Evolutionary conservation across 139 green algal species (phyloP), one percentile per base, ranked within the genome.

Genomic region (Choricystis sp.): DNA sequence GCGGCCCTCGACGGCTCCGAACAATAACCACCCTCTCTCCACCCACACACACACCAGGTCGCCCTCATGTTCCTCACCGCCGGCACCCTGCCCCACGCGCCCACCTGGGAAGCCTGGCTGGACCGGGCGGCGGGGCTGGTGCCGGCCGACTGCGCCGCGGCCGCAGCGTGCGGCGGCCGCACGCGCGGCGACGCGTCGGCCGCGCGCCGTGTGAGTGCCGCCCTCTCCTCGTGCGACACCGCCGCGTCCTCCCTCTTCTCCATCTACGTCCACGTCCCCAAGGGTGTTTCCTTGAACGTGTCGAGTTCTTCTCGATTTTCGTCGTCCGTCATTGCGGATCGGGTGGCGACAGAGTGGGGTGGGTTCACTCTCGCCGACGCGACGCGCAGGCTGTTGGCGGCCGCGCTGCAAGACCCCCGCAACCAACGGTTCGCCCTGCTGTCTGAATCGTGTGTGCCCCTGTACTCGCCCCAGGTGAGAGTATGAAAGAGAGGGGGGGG

Each of bases 21-120:
- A n/a, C n/a, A n/a, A n/a, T n/a, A n/a, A n/a, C n/a, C n/a, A n/a
- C n/a, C n/a, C n/a, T n/a, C n/a, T n/a, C n/a, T n/a, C n/a, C n/a
- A n/a, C n/a, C n/a, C n/a, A n/a, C n/a, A 27, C n/a, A 59, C 66
- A 16, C 68, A 65, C 59, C 60, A 69, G 19, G 64, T 79, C 19
- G 74, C 74, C 1, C 74, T 79, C 20, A 26, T 79, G 57, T 77
- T 79, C 63, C 66, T 79, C 2, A 66, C 58, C 0, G 29, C 31
- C 4, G 69, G 68, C 3, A 21, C 49, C 25, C 52, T 79, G 57
- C 70, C 67, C 0, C 62, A 74, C 19, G 57, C 57, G 30, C 26
- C 26, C 21, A 25, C 57, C 16, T 76, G 71, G 71, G 52, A 57
- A 3, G 27, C 55, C 24, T 76, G 71, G 71, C 55, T 76, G 66